Evolutionary conservation across 1,139 yeast genomes (phyloP).

Genomic region (Suhomyces anneliseae): DNA sequence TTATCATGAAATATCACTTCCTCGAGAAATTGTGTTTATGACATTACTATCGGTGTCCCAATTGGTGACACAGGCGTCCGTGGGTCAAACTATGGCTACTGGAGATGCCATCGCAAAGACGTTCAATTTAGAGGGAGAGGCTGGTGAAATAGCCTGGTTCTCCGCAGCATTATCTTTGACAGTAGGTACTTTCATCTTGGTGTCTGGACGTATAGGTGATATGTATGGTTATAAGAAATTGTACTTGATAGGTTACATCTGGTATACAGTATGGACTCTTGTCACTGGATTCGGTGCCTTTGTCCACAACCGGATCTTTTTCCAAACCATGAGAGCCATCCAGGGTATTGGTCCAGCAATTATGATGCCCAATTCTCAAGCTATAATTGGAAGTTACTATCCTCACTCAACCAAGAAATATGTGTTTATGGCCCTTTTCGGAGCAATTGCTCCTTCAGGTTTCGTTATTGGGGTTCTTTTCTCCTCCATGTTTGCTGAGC

Average conservation of each 20-base stretch:
- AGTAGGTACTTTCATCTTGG: constrained; percentile 60
- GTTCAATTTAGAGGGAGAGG: constrained; percentile 32
- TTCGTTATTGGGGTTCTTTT: constrained; percentile 52
- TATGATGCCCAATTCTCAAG: constrained; percentile 57
- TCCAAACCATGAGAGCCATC: constrained; percentile 52
- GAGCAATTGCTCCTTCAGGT: constrained; percentile 62
- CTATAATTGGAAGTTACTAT: constrained; percentile 52
- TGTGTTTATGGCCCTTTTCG: constrained; percentile 49
- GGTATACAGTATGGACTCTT: constrained; percentile 52
- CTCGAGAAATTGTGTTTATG: constrained; percentile 24
- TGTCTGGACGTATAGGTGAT: constrained; percentile 67
- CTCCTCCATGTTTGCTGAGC: constrained; percentile 41
- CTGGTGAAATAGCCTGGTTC: constrained; percentile 58
- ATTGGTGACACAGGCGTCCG: constrained; percentile 50
- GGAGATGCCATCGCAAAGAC: constrained; percentile 34
- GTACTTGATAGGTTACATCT: constrained; percentile 47
- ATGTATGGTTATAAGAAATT: constrained; percentile 55
- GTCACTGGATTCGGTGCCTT: constrained; percentile 49
- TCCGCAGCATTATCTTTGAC: constrained; percentile 59
- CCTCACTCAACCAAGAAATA: constrained; percentile 44
- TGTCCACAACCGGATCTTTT: constrained; percentile 39
- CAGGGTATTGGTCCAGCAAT: constrained; percentile 65
- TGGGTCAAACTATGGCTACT: constrained; percentile 47
- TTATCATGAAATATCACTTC: constrained; percentile 17
- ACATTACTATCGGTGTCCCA: constrained; percentile 42